A percentile compares a stretch with the other conserved stretches of the same genome.
phyloP scores from a whole-genome alignment of 2,329 filamentous ascomycete species.

The Thelonectria rubi region DNA sequence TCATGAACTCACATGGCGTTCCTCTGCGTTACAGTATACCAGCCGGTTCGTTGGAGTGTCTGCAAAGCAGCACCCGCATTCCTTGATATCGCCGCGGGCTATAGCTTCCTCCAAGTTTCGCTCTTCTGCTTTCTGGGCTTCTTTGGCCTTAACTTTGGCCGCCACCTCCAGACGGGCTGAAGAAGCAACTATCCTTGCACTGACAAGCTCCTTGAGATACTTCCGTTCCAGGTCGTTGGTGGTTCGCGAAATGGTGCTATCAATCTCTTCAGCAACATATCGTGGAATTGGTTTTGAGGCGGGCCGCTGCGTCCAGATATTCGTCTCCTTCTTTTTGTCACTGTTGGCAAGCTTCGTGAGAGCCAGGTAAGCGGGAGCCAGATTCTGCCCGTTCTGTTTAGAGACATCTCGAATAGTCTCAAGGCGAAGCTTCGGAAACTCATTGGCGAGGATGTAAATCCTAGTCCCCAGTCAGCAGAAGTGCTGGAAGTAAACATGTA shows the following conservation, averaged over 20 bases:
- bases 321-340: neutral
- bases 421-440: slow-evolving; percentile 36
- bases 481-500: neutral
- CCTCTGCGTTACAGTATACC: slow-evolving; percentile 70
- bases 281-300: neutral
- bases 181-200: slow-evolving; percentile 26
- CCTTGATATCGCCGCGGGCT: slow-evolving; percentile 62
- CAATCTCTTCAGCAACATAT: slow-evolving; percentile 25
- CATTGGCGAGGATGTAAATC: slow-evolving; percentile 31
- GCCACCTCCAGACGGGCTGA: neutral
- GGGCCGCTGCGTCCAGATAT: slow-evolving; percentile 27
- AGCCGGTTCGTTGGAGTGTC: slow-evolving; percentile 73
- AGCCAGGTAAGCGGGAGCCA: slow-evolving; percentile 33
- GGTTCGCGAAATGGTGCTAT: slow-evolving; percentile 10
- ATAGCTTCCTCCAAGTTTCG: slow-evolving; percentile 54
- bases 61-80: slow-evolving; percentile 79
- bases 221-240: slow-evolving; percentile 12
- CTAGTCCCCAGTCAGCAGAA: slow-evolving; percentile 30
- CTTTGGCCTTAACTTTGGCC: slow-evolving; percentile 42
- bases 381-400: slow-evolving; percentile 14
- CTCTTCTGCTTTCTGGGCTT: slow-evolving; percentile 47
- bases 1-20: slow-evolving; percentile 56
- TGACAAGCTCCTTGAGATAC: slow-evolving; percentile 31
- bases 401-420: slow-evolving; percentile 26
- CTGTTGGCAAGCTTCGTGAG: slow-evolving; percentile 19